Evolutionary conservation across 306 rosid species (phyloP).

Genomic region (Alnus glutinosa): DNA sequence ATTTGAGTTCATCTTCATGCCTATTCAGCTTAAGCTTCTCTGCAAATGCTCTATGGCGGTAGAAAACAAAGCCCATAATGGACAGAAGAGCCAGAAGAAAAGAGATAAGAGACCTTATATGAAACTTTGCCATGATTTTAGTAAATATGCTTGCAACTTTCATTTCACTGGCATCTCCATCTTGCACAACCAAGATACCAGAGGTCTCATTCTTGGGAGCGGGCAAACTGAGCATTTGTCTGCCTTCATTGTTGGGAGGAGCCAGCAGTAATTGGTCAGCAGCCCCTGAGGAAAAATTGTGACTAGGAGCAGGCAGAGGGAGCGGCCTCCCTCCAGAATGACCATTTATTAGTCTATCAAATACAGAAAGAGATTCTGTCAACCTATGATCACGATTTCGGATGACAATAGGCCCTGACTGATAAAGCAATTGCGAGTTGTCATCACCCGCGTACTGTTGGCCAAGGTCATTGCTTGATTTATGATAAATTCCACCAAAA

Average conservation of each 20-base stretch:
- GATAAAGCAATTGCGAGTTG: conserved; percentile 11
- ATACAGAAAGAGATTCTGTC: conserved; percentile 14
- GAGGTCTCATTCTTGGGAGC: conserved; percentile 2
- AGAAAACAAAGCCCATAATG: conserved; percentile 16
- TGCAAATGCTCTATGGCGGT: conserved; percentile 20
- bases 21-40: conserved; percentile 19
- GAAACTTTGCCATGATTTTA: conserved; percentile 8
- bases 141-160: neutral
- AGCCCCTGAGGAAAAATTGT: neutral
- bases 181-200: neutral
- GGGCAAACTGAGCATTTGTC: conserved; percentile 23
- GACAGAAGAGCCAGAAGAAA: conserved; percentile 11
- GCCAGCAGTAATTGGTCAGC: conserved; percentile 5
- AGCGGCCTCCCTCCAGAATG: conserved; percentile 19
- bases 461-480: conserved; percentile 32
- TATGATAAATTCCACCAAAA: conserved; percentile 22
- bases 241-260: neutral
- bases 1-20: conserved; percentile 28
- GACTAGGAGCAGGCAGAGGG: conserved; percentile 17
- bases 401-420: conserved; percentile 15
- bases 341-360: conserved; percentile 14
- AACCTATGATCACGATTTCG: conserved; percentile 24
- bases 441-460: conserved; percentile 18
- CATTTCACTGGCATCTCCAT: neutral
- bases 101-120: conserved; percentile 8